Evolutionary conservation across 2,329 filamentous ascomycete genomes (phyloP).

Genomic region (Calonectria pteridis): DNA sequence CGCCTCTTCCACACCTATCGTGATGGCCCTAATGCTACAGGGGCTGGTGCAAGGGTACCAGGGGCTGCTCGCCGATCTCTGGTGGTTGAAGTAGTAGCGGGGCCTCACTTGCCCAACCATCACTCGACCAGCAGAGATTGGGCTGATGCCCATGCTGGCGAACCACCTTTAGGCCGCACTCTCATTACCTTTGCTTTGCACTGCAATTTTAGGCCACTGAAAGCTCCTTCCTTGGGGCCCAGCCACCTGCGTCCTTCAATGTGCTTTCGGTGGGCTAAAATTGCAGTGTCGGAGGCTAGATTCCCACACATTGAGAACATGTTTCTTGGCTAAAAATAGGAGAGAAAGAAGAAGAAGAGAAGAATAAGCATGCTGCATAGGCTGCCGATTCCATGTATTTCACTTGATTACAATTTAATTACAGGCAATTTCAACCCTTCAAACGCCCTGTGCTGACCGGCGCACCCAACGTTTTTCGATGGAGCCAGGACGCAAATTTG

Average conservation of each 20-base stretch:
- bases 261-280: neutral
- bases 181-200: too few relatives aligned
- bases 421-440: constrained; percentile 22
- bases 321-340: too few relatives aligned
- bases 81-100: neutral
- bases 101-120: too few relatives aligned
- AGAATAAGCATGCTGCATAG: too few relatives aligned
- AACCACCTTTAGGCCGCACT: too few relatives aligned
- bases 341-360: too few relatives aligned
- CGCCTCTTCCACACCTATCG: neutral
- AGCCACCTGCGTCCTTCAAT: neutral
- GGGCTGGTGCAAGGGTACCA: neutral
- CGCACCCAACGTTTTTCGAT: constrained; percentile 57
- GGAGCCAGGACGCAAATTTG: constrained; percentile 67
- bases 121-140: too few relatives aligned
- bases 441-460: constrained; percentile 31
- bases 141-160: too few relatives aligned
- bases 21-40: neutral
- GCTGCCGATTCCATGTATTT: too few relatives aligned
- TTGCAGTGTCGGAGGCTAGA: too few relatives aligned
- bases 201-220: neutral
- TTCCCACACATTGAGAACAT: too few relatives aligned
- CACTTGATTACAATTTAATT: neutral
- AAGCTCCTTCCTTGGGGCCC: neutral
- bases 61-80: neutral